These are phyloP conservation scores for Neurospora sp. DNA, from an alignment of 2,329 filamentous ascomycete genomes.

Conservation along the genomic window DNA sequence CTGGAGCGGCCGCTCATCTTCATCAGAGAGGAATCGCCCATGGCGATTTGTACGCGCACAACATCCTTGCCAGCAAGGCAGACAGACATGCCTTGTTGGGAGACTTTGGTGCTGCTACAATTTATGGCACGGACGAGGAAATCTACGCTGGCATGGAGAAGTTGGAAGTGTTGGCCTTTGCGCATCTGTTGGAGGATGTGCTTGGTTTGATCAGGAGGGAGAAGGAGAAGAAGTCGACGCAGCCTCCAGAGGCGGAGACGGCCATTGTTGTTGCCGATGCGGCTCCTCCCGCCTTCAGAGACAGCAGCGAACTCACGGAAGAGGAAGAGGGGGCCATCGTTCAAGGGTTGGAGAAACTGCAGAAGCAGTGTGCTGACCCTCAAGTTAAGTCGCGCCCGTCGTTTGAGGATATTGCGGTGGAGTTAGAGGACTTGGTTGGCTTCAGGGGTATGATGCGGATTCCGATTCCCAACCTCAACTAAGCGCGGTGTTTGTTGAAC, in stretches of 20 bases:
- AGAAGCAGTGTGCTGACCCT: conserved; percentile 19
- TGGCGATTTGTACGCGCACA: conserved; percentile 39
- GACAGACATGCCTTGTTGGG: conserved; percentile 34
- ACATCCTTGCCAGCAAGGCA: conserved; percentile 30
- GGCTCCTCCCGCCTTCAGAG: background rate
- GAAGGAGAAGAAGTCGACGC: conserved; percentile 1
- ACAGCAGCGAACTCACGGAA: background rate
- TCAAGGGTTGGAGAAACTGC: conserved; percentile 19
- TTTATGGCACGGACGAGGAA: conserved; percentile 24
- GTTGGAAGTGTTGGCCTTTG: conserved; percentile 38
- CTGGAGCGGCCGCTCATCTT: conserved; percentile 32
- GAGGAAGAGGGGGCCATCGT: conserved; percentile 11
- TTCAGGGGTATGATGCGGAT: conserved; percentile 17
- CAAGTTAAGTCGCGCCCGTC: conserved; percentile 21
- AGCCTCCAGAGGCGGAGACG: background rate
- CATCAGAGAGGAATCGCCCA: conserved; percentile 34
- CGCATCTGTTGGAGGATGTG: conserved; percentile 35
- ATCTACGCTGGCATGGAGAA: conserved; percentile 24
- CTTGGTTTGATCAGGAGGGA: conserved; percentile 23
- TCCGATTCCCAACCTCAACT: conserved; percentile 5
- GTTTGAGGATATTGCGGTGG: conserved; percentile 22
- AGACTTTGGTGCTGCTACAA: conserved; percentile 38
- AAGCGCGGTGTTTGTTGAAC: background rate
- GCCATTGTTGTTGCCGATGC: background rate
- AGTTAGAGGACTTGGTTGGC: conserved; percentile 14